Percentiles rank a stretch among this genome's conserved stretches.
Evolutionary conservation across 805 yeast species (phyloP).

Genomic region (Komagataella pastoris): DNA sequence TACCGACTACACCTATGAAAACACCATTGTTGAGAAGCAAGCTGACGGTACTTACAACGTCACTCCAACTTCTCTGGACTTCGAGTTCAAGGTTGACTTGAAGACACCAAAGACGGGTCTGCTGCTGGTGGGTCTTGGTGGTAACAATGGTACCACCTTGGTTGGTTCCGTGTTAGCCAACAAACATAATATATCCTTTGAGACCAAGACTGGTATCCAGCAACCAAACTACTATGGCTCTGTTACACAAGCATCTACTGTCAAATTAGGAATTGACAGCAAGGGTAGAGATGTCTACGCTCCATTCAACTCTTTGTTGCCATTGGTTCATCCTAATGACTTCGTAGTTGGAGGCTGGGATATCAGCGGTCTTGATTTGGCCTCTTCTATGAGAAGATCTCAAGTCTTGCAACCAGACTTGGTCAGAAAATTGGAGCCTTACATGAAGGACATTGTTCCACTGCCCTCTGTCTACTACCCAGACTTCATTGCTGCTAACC

Average conservation of each 20-base stretch:
- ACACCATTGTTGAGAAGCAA: conserved; percentile 51
- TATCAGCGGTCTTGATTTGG: conserved; percentile 58
- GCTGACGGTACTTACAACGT: conserved; percentile 41
- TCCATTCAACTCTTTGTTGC: conserved; percentile 82
- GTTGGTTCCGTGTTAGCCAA: conserved; percentile 80
- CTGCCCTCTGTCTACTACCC: conserved; percentile 87
- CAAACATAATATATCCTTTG: conserved; percentile 62
- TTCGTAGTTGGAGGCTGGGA: conserved; percentile 93
- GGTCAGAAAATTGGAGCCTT: conserved; percentile 59
- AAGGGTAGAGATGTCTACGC: conserved; percentile 80
- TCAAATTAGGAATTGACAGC: conserved; percentile 78
- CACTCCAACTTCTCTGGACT: conserved; percentile 58
- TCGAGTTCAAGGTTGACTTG: conserved; percentile 78
- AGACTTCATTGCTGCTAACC: conserved; percentile 92
- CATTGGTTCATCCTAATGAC: conserved; percentile 84
- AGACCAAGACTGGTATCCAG: conserved; percentile 67
- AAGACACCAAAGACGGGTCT: conserved; percentile 77
- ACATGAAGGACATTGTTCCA: conserved; percentile 52
- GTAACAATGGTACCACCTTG: conserved; percentile 91
- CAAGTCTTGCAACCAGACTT: conserved; percentile 77
- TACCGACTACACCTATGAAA: conserved; percentile 60
- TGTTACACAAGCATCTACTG: conserved; percentile 84
- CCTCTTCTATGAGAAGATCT: conserved; percentile 73
- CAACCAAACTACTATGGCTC: conserved; percentile 81
- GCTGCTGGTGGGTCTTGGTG: conserved; percentile 89